Conservation (phyloP, 176 grass and related monocot species). For the Paspalum vaginatum region DNA sequence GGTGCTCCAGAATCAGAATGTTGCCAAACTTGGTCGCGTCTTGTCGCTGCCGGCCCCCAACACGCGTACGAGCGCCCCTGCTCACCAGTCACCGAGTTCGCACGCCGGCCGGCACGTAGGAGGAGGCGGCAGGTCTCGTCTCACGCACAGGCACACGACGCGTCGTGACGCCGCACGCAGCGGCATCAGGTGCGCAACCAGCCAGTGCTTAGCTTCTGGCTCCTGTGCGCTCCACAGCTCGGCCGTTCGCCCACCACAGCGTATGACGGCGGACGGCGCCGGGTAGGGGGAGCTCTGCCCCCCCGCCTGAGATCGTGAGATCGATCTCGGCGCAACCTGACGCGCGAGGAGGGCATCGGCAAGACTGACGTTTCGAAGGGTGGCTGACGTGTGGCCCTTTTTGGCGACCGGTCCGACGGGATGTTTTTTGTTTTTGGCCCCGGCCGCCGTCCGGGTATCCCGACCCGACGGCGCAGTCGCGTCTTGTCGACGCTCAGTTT, state of each 20-base stretch:
- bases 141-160: neutral
- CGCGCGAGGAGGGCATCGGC: too few relatives aligned
- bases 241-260: neutral
- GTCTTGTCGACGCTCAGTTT: slow-evolving; percentile 35
- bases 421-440: slow-evolving; percentile 41
- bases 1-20: neutral
- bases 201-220: neutral
- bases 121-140: neutral
- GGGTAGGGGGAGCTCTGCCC: neutral
- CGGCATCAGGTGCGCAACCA: neutral
- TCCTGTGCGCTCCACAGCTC: neutral
- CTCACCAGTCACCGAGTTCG: neutral
- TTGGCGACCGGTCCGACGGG: neutral
- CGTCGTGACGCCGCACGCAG: neutral
- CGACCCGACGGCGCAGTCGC: slow-evolving; percentile 17
- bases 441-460: slow-evolving; percentile 15
- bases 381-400: neutral
- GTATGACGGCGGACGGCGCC: too few relatives aligned
- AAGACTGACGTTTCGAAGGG: slow-evolving; percentile 10
- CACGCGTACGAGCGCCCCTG: neutral
- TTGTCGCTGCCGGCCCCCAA: slow-evolving; percentile 13
- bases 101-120: neutral
- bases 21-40: slow-evolving; percentile 42
- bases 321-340: neutral
- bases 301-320: neutral